phyloP scores from a whole-genome alignment of 345 rosid genomes.

The Arabis alpina region DNA sequence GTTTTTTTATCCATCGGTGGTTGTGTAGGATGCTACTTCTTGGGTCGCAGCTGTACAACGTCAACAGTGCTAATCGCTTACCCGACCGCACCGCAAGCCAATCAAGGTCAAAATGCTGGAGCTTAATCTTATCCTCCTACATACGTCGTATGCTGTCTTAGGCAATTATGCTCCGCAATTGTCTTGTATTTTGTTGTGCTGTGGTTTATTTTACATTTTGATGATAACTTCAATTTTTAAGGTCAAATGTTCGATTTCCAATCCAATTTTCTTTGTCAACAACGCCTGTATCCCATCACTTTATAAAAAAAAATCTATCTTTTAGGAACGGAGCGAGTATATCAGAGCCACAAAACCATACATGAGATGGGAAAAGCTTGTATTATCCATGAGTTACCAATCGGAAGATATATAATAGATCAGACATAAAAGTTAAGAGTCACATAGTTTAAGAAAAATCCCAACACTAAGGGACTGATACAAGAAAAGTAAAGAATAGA shows the following conservation, averaged over 20 bases:
- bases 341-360: too few relatives aligned
- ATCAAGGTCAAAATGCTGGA: constrained; percentile 36
- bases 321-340: too few relatives aligned
- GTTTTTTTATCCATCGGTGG: constrained; percentile 30
- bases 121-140: constrained; percentile 34
- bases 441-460: too few relatives aligned
- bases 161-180: neutral
- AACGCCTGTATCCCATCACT: too few relatives aligned
- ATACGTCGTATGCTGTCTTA: constrained; percentile 38
- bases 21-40: constrained; percentile 41
- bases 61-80: constrained; percentile 27
- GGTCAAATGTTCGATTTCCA: neutral
- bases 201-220: neutral
- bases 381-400: too few relatives aligned
- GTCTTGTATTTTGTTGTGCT: neutral
- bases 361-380: too few relatives aligned
- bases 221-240: neutral
- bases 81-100: constrained; percentile 29
- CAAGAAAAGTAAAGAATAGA: too few relatives aligned
- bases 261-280: neutral
- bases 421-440: too few relatives aligned
- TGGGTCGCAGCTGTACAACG: constrained; percentile 28
- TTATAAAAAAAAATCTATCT: too few relatives aligned
- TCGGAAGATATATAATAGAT: too few relatives aligned
- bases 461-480: too few relatives aligned